Evolutionary conservation across 1,284 basidiomycete species (phyloP).

Genomic region (Ganoderma lingzhi): DNA sequence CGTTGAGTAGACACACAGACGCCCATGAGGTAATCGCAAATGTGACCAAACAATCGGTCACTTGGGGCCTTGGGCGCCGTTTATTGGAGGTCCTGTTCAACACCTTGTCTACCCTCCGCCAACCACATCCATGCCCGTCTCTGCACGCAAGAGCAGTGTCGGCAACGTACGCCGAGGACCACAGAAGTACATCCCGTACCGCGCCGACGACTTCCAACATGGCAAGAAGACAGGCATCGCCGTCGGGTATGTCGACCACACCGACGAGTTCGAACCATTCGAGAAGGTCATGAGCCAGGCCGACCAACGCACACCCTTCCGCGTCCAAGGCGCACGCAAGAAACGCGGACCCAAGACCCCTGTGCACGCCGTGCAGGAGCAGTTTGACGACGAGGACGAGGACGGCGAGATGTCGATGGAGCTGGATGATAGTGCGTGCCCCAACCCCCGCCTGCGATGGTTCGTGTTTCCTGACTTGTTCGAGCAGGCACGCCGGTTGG

Average conservation of each 20-base stretch:
- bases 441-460: conserved; percentile 18
- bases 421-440: conserved; percentile 62
- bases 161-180: conserved; percentile 39
- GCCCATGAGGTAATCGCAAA: conserved; percentile 16
- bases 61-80: conserved; percentile 1
- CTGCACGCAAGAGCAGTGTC: conserved; percentile 47
- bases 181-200: conserved; percentile 75
- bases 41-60: conserved; percentile 24
- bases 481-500: conserved; percentile 45
- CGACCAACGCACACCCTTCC: conserved; percentile 69
- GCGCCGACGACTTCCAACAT: conserved; percentile 74
- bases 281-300: conserved; percentile 77
- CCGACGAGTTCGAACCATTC: conserved; percentile 88
- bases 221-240: conserved; percentile 81
- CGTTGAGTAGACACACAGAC: neutral
- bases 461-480: conserved; percentile 23
- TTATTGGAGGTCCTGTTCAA: neutral
- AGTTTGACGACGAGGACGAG: conserved; percentile 54
- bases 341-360: conserved; percentile 48
- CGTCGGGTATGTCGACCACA: conserved; percentile 71
- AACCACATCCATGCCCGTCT: conserved; percentile 40
- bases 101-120: conserved; percentile 6
- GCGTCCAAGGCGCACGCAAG: conserved; percentile 50
- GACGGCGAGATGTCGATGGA: conserved; percentile 80
- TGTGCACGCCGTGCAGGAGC: conserved; percentile 19